phyloP scores from a whole-genome alignment of 2,329 filamentous ascomycete genomes.

The Aspergillus awamori region DNA sequence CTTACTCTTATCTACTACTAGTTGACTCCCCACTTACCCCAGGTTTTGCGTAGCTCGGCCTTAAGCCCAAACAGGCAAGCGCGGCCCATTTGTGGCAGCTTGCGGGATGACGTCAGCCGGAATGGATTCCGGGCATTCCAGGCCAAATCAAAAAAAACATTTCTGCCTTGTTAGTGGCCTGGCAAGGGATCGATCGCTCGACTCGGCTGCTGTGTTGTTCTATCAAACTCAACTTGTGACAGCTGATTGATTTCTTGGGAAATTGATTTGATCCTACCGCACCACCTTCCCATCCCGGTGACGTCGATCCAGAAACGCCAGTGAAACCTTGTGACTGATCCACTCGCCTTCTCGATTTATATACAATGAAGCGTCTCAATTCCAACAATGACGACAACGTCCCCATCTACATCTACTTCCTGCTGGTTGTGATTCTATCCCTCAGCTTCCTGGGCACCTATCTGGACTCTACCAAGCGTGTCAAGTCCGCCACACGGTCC shows the following conservation, averaged over 20 bases:
- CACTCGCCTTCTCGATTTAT: not conserved
- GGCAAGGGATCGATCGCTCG: too few relatives aligned
- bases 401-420: constrained; percentile 32
- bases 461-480: constrained; percentile 20
- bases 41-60: constrained; percentile 1
- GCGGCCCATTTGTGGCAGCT: not conserved
- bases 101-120: constrained; percentile 25
- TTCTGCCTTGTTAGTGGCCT: too few relatives aligned
- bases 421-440: constrained; percentile 30
- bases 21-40: constrained; percentile 11
- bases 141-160: too few relatives aligned
- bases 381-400: constrained; percentile 29
- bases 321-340: not conserved
- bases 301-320: constrained; percentile 20
- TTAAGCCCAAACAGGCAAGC: constrained; percentile 2
- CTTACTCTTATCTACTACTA: not conserved
- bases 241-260: too few relatives aligned
- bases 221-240: too few relatives aligned
- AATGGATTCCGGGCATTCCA: not conserved
- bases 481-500: constrained; percentile 6
- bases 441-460: constrained; percentile 31
- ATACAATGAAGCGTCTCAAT: constrained; percentile 27
- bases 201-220: too few relatives aligned
- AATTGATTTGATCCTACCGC: too few relatives aligned
- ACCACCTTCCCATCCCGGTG: constrained; percentile 18